phyloP scores from a whole-genome alignment of 164 flowering plant species.

The Echeveria elegans region DNA sequence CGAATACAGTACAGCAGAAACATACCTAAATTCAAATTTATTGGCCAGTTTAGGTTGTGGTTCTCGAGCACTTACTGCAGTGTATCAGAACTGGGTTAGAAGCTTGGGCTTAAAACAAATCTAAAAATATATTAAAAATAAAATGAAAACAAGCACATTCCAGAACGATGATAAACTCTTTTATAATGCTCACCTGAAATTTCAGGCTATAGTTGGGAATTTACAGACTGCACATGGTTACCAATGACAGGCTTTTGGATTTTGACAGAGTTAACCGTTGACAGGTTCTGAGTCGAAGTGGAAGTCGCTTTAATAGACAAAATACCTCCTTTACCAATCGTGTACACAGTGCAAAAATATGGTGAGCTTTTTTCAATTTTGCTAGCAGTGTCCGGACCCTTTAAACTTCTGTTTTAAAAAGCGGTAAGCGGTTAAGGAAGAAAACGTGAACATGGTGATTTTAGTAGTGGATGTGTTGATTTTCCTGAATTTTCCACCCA shows the following conservation, averaged over 20 bases:
- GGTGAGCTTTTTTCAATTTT: background rate
- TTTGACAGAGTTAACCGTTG: background rate
- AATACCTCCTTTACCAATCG: background rate
- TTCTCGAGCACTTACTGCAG: background rate
- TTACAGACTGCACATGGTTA: background rate
- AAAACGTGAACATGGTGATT: no score
- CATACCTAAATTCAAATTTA: background rate
- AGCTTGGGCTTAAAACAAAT: no score
- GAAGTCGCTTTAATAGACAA: background rate
- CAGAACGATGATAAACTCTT: background rate
- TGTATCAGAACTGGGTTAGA: background rate
- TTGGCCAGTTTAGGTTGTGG: background rate
- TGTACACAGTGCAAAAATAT: background rate
- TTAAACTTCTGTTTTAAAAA: background rate
- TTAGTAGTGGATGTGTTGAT: no score
- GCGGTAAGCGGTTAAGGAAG: background rate
- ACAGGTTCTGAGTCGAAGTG: background rate
- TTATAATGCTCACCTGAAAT: background rate
- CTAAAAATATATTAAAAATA: no score
- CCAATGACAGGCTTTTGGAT: background rate
- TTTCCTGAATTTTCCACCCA: no score
- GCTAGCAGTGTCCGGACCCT: background rate
- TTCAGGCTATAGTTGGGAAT: background rate
- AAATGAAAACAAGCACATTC: no score
- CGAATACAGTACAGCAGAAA: background rate